Conservation (phyloP, 1,139 yeast genomes). For the Fermentozyma sake region DNA sequence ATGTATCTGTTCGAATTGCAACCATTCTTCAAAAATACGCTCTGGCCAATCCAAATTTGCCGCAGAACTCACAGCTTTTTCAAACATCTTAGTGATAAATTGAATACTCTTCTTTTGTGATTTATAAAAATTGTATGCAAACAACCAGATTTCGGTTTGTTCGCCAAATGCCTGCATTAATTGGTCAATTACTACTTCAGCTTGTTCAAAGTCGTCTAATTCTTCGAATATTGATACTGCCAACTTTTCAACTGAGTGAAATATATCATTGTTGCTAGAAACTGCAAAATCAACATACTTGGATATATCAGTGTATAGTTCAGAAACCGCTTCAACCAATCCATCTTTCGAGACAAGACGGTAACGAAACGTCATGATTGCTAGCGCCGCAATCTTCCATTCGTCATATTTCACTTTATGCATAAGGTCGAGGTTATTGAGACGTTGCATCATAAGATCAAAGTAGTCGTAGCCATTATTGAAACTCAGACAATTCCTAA, state of each 20-base stretch:
- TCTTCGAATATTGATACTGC: slow-evolving; percentile 26
- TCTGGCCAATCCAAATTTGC: slow-evolving; percentile 48
- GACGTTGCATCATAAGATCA: slow-evolving; percentile 8
- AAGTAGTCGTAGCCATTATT: slow-evolving; percentile 9
- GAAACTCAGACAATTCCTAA: slow-evolving; percentile 17
- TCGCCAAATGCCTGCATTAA: slow-evolving; percentile 23
- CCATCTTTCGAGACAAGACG: background rate
- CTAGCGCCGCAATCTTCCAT: slow-evolving; percentile 33
- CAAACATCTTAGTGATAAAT: slow-evolving; percentile 24
- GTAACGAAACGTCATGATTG: slow-evolving; percentile 19
- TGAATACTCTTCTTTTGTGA: slow-evolving; percentile 2
- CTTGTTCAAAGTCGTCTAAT: slow-evolving; percentile 20
- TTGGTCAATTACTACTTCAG: slow-evolving; percentile 21
- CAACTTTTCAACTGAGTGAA: slow-evolving; percentile 41
- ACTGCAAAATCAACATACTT: slow-evolving; percentile 19
- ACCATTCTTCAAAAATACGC: slow-evolving; percentile 43
- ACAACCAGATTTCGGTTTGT: slow-evolving; percentile 49
- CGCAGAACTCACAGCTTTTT: slow-evolving; percentile 26
- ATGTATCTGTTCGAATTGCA: slow-evolving; percentile 32
- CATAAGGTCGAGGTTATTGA: slow-evolving; percentile 12
- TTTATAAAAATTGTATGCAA: slow-evolving; percentile 36
- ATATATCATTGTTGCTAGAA: slow-evolving; percentile 23
- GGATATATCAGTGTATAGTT: slow-evolving; percentile 8
- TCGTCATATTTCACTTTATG: slow-evolving; percentile 19
- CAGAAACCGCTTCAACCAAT: slow-evolving; percentile 9